Percentiles rank a stretch among this genome's conserved stretches.
Evolutionary conservation across 2,329 filamentous ascomycete species (phyloP).

Genomic region (Fusarium zealandicum): DNA sequence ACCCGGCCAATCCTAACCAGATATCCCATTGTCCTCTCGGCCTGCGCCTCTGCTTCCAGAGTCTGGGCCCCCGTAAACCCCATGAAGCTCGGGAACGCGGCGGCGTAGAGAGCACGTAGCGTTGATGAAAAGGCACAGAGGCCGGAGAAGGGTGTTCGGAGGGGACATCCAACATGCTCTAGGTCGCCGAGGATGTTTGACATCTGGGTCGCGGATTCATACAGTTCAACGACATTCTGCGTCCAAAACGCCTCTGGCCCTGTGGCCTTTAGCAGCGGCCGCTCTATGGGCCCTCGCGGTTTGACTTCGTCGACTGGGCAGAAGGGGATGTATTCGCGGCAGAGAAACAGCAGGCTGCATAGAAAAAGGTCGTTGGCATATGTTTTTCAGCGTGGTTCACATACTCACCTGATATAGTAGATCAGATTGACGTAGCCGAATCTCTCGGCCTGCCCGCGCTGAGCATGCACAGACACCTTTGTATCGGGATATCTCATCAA

Average conservation of each 20-base stretch:
- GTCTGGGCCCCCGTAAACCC: slow-evolving; percentile 14
- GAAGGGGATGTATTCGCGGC: slow-evolving; percentile 37
- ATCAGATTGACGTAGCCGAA: slow-evolving; percentile 40
- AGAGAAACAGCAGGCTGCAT: slow-evolving; percentile 27
- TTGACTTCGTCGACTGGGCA: slow-evolving; percentile 34
- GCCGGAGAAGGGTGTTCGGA: slow-evolving; percentile 34
- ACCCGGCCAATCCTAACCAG: slow-evolving; percentile 26
- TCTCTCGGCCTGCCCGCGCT: slow-evolving; percentile 36
- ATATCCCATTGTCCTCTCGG: slow-evolving; percentile 18
- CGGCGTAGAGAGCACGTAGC: slow-evolving; percentile 31
- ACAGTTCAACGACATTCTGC: slow-evolving; percentile 25
- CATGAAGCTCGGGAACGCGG: slow-evolving; percentile 33
- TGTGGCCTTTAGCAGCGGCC: slow-evolving; percentile 28
- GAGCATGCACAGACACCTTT: slow-evolving; percentile 33
- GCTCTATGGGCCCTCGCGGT: slow-evolving; percentile 36
- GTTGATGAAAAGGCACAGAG: slow-evolving; percentile 34
- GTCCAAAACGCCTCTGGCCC: slow-evolving; percentile 34
- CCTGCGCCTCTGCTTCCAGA: slow-evolving; percentile 15
- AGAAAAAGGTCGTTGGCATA: not conserved
- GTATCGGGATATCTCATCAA: slow-evolving; percentile 36
- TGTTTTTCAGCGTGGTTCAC: not conserved
- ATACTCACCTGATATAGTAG: slow-evolving; percentile 35
- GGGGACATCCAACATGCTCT: slow-evolving; percentile 27
- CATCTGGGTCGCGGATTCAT: slow-evolving; percentile 35
- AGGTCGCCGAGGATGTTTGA: slow-evolving; percentile 33